phyloP scores from a whole-genome alignment of 192 early-diverging fungal genomes.

The Podila epicladia region DNA sequence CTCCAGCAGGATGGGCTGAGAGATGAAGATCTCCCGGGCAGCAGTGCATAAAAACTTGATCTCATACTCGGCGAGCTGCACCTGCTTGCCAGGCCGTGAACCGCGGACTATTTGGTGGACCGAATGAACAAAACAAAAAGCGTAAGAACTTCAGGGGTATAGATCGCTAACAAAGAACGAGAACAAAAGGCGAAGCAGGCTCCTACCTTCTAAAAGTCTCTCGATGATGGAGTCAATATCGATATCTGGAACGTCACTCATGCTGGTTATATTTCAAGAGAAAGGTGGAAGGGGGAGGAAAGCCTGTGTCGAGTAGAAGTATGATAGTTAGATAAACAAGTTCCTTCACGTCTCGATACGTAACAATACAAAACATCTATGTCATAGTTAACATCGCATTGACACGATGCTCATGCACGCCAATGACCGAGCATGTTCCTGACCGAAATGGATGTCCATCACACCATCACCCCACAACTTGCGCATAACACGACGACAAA shows the following conservation, averaged over 20 bases:
- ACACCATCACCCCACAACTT: no score
- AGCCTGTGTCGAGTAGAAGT: not conserved
- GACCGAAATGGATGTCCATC: no score
- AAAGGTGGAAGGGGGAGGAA: not conserved
- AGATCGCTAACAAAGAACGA: not conserved
- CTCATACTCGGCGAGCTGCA: conserved; percentile 94
- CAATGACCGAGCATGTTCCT: no score
- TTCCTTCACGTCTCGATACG: no score
- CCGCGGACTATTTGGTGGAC: conserved; percentile 79
- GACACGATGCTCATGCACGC: no score
- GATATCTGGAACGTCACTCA: conserved; percentile 63
- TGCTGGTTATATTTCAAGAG: conserved; percentile 9
- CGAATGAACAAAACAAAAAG: not conserved
- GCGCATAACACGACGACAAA: no score
- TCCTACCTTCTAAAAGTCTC: conserved; percentile 88
- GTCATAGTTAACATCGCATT: no score
- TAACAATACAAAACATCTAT: no score
- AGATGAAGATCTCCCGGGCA: conserved; percentile 95
- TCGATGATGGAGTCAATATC: conserved; percentile 93
- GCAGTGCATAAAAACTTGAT: conserved; percentile 94
- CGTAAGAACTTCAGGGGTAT: conserved; percentile 12
- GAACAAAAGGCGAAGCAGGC: not conserved
- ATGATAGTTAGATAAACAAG: no score
- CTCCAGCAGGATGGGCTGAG: conserved; percentile 91
- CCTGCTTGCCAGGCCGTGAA: conserved; percentile 95